Conservation (phyloP, 2,329 filamentous ascomycete genomes). For the Tricladium varicosporioides region DNA sequence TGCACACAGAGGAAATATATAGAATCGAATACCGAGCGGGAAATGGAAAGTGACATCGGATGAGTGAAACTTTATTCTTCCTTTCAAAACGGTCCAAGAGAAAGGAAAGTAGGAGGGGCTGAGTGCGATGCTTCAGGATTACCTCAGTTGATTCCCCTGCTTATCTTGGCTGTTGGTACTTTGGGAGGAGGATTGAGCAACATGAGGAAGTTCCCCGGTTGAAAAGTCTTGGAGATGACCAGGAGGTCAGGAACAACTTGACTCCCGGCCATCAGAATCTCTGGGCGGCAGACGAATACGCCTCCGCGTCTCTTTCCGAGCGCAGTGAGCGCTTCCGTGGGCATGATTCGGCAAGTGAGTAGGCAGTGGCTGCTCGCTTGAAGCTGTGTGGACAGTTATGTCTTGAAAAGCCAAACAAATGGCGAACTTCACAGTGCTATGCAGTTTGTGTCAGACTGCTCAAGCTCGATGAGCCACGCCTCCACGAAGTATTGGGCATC, state of each 20-base stretch:
- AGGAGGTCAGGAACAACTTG: neutral
- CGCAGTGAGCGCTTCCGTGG: neutral
- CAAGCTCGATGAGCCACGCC: neutral
- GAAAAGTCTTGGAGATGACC: neutral
- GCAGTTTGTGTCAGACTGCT: neutral
- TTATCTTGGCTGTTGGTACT: neutral
- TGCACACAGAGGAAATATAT: neutral
- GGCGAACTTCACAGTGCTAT: neutral
- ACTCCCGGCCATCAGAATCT: neutral
- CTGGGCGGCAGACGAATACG: neutral
- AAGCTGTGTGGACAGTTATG: neutral
- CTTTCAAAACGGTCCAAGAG: neutral
- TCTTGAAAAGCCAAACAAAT: neutral
- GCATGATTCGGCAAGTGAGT: too few relatives aligned
- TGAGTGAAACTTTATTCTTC: neutral
- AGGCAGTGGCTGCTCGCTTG: too few relatives aligned
- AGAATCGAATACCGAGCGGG: neutral
- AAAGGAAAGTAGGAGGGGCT: neutral
- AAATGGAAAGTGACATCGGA: neutral
- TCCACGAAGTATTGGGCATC: neutral
- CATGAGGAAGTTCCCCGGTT: neutral
- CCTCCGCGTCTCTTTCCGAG: neutral
- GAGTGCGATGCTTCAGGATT: neutral
- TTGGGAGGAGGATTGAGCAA: neutral
- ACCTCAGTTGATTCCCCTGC: neutral